phyloP scores from a whole-genome alignment of 148 eudicot species.

The Fagopyrum esculentum region DNA sequence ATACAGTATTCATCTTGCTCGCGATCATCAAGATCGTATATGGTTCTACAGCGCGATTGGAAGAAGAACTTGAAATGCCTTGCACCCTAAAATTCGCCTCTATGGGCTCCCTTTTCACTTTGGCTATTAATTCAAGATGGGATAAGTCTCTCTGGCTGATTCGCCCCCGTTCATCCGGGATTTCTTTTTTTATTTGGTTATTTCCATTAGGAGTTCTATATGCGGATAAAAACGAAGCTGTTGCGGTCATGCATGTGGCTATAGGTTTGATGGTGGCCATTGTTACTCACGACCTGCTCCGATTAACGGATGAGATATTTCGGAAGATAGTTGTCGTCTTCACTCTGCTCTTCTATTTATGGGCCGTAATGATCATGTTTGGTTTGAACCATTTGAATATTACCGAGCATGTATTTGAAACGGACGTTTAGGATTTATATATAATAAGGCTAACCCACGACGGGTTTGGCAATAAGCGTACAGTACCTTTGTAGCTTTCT shows the following conservation, averaged over 20 bases:
- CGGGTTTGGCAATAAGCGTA: too few species aligned
- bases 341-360: constrained; percentile 61
- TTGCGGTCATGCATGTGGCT: constrained; percentile 65
- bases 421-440: too few species aligned
- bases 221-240: constrained; percentile 82
- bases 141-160: too few species aligned
- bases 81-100: too few species aligned
- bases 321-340: constrained; percentile 58
- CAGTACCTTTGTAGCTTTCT: too few species aligned
- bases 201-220: constrained; percentile 59
- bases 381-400: constrained; percentile 92
- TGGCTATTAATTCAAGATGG: constrained; percentile 32
- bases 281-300: constrained; percentile 58
- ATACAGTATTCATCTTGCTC: constrained; percentile 36
- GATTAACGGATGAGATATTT: constrained; percentile 32
- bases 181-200: constrained; percentile 82
- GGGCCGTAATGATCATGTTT: constrained; percentile 75
- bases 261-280: constrained; percentile 74
- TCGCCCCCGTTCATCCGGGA: constrained; percentile 54
- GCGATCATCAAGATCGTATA: constrained; percentile 34
- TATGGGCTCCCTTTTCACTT: constrained; percentile 33
- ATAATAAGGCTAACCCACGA: too few species aligned
- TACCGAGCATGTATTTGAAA: too few species aligned
- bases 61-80: not conserved
- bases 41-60: constrained; percentile 59